A percentile compares a stretch with the other conserved stretches of the same genome.
phyloP scores from a whole-genome alignment of 495 filamentous ascomycete species.

The Trichocladium uniseriatum region DNA sequence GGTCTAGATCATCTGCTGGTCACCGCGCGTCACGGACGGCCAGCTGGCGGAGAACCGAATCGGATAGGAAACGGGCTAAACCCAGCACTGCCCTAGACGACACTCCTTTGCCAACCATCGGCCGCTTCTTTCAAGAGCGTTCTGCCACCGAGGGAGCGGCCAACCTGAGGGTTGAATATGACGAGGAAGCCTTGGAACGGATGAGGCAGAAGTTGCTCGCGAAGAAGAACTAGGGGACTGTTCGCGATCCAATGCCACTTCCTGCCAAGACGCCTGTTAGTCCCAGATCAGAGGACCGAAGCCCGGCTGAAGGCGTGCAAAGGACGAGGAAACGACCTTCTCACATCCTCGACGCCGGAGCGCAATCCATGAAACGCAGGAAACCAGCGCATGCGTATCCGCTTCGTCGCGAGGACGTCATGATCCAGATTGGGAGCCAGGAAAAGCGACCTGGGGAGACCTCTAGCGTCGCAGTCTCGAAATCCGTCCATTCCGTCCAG shows the following conservation, averaged over 20 bases:
- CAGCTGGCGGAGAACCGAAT: background rate
- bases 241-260: background rate
- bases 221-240: constrained; percentile 15
- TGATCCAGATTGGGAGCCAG: constrained; percentile 32
- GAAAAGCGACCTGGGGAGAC: constrained; percentile 22
- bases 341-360: constrained; percentile 2
- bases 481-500: background rate
- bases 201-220: constrained; percentile 17
- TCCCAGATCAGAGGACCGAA: background rate
- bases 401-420: constrained; percentile 16
- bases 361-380: background rate
- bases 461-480: constrained; percentile 7
- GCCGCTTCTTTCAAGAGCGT: constrained; percentile 13
- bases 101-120: constrained; percentile 9
- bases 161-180: background rate
- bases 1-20: constrained; percentile 5
- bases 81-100: background rate
- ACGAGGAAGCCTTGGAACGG: constrained; percentile 9
- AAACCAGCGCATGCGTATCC: background rate
- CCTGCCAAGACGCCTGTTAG: background rate
- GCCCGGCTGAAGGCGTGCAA: background rate
- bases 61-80: constrained; percentile 1
- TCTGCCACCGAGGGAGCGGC: background rate
- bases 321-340: background rate
- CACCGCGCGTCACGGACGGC: background rate